phyloP scores from a whole-genome alignment of 2,329 filamentous ascomycete species.

The Pseudogymnoascus sp. region DNA sequence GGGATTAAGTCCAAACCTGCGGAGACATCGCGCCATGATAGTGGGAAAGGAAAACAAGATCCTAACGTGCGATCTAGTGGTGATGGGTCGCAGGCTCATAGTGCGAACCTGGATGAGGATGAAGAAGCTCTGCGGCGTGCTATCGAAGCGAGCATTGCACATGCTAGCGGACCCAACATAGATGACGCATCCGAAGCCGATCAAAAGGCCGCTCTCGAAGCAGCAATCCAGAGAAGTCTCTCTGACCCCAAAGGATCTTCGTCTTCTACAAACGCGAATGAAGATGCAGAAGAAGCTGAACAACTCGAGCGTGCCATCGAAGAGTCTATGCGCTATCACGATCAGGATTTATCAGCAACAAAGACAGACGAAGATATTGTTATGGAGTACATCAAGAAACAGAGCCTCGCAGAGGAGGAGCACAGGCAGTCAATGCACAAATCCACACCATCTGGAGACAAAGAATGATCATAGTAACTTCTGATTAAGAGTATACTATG shows the following conservation, averaged over 20 bases:
- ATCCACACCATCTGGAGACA: not conserved
- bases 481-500: slow-evolving; percentile 1
- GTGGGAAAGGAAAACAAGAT: slow-evolving; percentile 20
- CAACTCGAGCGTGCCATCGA: slow-evolving; percentile 37
- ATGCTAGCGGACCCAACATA: slow-evolving; percentile 28
- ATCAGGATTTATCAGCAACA: slow-evolving; percentile 29
- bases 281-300: slow-evolving; percentile 28
- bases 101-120: not conserved
- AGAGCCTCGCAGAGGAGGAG: slow-evolving; percentile 64
- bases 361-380: slow-evolving; percentile 64
- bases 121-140: slow-evolving; percentile 41
- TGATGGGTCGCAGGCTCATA: slow-evolving; percentile 28
- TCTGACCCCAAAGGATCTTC: slow-evolving; percentile 14
- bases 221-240: slow-evolving; percentile 48
- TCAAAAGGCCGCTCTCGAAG: slow-evolving; percentile 49
- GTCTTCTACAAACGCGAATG: slow-evolving; percentile 17
- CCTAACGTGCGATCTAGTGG: not conserved
- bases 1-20: slow-evolving; percentile 48
- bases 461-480: not conserved
- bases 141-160: slow-evolving; percentile 41
- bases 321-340: slow-evolving; percentile 28
- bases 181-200: slow-evolving; percentile 40
- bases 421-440: slow-evolving; percentile 21
- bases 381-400: slow-evolving; percentile 69
- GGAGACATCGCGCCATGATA: slow-evolving; percentile 49